Percentiles rank a stretch among this genome's conserved stretches.
phyloP scores from a whole-genome alignment of 1,139 yeast genomes.

The Yamadazyma triangularis region DNA sequence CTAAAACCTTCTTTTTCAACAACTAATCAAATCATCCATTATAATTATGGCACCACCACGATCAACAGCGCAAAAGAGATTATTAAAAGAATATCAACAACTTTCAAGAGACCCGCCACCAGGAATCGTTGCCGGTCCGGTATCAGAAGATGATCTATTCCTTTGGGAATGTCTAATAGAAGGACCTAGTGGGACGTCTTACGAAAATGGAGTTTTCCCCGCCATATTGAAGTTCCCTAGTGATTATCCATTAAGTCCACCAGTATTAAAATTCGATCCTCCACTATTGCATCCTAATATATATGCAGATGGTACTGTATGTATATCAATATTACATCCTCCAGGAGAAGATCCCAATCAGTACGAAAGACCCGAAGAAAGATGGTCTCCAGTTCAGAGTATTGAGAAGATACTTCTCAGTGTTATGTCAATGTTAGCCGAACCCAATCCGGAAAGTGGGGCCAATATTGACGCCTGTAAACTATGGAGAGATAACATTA shows the following conservation, averaged over 20 bases:
- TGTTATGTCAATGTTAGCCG: constrained; percentile 94
- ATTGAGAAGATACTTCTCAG: constrained; percentile 90
- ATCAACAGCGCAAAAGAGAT: constrained; percentile 77
- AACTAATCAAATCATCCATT: not conserved
- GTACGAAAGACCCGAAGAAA: constrained; percentile 90
- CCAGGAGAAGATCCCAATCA: constrained; percentile 97
- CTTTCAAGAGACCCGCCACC: constrained; percentile 85
- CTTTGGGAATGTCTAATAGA: constrained; percentile 88
- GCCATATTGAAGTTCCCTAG: constrained; percentile 78
- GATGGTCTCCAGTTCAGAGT: constrained; percentile 98
- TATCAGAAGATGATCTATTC: constrained; percentile 73
- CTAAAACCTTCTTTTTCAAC: too few species aligned
- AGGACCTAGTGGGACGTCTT: constrained; percentile 92
- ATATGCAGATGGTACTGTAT: constrained; percentile 91
- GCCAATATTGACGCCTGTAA: constrained; percentile 97
- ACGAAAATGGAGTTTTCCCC: constrained; percentile 90
- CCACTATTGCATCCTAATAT: constrained; percentile 90
- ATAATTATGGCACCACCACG: constrained; percentile 36
- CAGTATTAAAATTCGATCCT: constrained; percentile 76
- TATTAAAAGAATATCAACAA: constrained; percentile 86
- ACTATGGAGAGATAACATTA: constrained; percentile 83
- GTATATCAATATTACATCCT: constrained; percentile 90
- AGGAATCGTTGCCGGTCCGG: constrained; percentile 92
- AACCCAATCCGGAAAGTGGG: constrained; percentile 94
- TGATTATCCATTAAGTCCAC: constrained; percentile 93